Evolutionary conservation across 345 rosid species (phyloP), one percentile per base, ranked within the genome.

Genomic region (Clausena lansium): DNA sequence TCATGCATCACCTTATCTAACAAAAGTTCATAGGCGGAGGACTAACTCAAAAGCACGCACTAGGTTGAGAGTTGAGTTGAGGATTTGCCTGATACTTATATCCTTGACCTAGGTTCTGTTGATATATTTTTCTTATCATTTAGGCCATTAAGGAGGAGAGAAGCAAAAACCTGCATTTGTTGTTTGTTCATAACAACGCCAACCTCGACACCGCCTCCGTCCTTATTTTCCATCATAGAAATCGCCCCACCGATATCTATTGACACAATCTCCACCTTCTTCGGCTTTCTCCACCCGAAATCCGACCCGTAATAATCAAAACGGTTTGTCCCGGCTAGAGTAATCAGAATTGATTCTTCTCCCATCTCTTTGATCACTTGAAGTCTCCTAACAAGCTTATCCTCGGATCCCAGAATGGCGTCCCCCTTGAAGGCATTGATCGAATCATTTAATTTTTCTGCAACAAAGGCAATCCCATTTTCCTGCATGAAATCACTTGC

Each of bases 251-350:
- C 65, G 52, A 38, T 24, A 39, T 71, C 80, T 28, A 73, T 59
- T 7, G 82, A 78, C 9, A 73, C 69, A 14, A 81, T 24, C 28
- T 67, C 84, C 50, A 84, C 82, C 10, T 84, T 84, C 64, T 33
- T 32, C 4, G 80, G 81, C 28, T 58, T 74, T 8, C 77, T 76
- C 77, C 77, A 76, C 5, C 83, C 83, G n/a, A 81, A 76, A 65
- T 81, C 80, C 11, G 77, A 52, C 2, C 45, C 55, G 13, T 55
- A 67, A 28, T n/a, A 64, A 5, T 24, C 50, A 22, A 76, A 67
- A 19, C 28, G 64, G 27, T 39, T 38, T 13, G 73, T 33, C 8
- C 79, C 66, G 10, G 73, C 72, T 13, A 76, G 19, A 0, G 36
- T 73, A 67, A 67, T 45, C 50, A 45, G 1, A 36, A 36, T 58